A percentile compares a stretch with the other conserved stretches of the same genome.
Evolutionary conservation across 331 rosid genomes (phyloP).

Genomic region (Rhamnella rubrinervis): DNA sequence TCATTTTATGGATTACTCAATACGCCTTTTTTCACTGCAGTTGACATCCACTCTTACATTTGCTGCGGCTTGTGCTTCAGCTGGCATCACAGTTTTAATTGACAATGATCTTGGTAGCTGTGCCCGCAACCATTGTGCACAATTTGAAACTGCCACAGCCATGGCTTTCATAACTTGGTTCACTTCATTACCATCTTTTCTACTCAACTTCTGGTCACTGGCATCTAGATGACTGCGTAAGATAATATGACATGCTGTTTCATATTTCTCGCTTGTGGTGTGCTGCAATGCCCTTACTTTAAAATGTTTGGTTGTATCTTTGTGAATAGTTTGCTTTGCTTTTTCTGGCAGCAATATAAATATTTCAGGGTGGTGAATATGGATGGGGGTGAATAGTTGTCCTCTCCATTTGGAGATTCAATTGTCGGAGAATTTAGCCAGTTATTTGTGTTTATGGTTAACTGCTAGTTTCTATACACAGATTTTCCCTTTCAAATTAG

Average conservation of each 20-base stretch:
- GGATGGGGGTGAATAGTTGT: background rate
- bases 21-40: conserved; percentile 40
- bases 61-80: conserved; percentile 96
- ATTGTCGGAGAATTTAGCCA: conserved; percentile 4
- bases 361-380: conserved; percentile 9
- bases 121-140: conserved; percentile 59
- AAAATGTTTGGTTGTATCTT: conserved; percentile 9
- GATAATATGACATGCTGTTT: background rate
- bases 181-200: conserved; percentile 70
- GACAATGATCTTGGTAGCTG: conserved; percentile 77
- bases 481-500: no score
- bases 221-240: conserved; percentile 43
- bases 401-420: conserved; percentile 11
- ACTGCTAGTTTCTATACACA: no score
- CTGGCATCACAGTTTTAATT: conserved; percentile 89
- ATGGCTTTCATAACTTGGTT: conserved; percentile 91
- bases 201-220: conserved; percentile 77
- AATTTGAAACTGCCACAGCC: conserved; percentile 82
- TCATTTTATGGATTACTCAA: background rate
- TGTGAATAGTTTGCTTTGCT: conserved; percentile 23
- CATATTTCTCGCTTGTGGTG: conserved; percentile 21
- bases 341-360: conserved; percentile 3
- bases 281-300: conserved; percentile 14
- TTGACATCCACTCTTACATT: conserved; percentile 76
- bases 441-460: no score